Conservation (phyloP, 2,329 filamentous ascomycete species). For the Lachnellula suecica region DNA sequence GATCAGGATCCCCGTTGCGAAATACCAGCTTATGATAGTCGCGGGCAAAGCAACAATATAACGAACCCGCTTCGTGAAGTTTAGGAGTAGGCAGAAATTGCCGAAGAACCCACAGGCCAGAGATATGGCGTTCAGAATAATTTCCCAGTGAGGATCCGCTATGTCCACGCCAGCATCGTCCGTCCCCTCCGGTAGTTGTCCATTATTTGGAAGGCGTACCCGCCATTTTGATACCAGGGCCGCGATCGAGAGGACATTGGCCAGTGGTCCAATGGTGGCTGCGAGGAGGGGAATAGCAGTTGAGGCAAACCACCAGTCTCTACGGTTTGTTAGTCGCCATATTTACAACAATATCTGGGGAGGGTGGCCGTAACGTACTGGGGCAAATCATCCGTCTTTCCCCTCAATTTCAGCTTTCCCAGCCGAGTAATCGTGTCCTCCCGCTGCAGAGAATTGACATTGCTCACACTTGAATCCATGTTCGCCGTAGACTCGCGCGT, state of each 20-base stretch:
- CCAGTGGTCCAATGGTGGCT: slow-evolving; percentile 68
- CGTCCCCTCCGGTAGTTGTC: slow-evolving; percentile 40
- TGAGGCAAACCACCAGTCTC: slow-evolving; percentile 41
- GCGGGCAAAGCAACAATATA: slow-evolving; percentile 68
- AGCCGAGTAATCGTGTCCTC: slow-evolving; percentile 22
- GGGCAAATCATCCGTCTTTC: slow-evolving; percentile 34
- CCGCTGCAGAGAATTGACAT: not conserved
- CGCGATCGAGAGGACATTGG: slow-evolving; percentile 67
- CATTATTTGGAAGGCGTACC: slow-evolving; percentile 44
- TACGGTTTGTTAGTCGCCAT: slow-evolving; percentile 13
- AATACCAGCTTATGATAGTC: slow-evolving; percentile 66
- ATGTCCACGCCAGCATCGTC: slow-evolving; percentile 54
- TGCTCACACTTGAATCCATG: not conserved
- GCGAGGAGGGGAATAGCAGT: slow-evolving; percentile 57
- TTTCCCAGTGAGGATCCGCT: slow-evolving; percentile 56
- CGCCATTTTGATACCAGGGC: slow-evolving; percentile 66
- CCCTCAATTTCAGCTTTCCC: slow-evolving; percentile 32
- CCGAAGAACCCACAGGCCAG: slow-evolving; percentile 64
- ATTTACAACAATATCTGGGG: not conserved
- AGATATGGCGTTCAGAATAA: slow-evolving; percentile 62
- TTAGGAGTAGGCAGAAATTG: slow-evolving; percentile 66
- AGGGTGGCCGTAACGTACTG: slow-evolving; percentile 24
- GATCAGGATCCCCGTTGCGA: slow-evolving; percentile 59
- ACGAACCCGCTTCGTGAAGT: slow-evolving; percentile 65
- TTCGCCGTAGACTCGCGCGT: not conserved